Evolutionary conservation across 2,329 filamentous ascomycete species (phyloP).

Genomic region (Diplodia intermedia): DNA sequence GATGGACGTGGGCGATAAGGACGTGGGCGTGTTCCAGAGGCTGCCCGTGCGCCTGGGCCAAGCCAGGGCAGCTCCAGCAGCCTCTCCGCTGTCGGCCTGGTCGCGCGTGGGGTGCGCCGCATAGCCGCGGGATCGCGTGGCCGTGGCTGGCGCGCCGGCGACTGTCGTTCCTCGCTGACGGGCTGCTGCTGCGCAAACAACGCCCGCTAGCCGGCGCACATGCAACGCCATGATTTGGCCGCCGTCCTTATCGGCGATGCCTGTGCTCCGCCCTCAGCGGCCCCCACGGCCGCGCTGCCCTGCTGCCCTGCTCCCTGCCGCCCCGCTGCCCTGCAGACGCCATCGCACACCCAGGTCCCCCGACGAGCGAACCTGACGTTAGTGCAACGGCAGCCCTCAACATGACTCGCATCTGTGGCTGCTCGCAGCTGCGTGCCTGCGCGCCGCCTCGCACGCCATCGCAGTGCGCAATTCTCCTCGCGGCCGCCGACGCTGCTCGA

Average conservation of each 20-base stretch:
- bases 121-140: slow-evolving; percentile 23
- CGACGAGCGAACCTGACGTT: slow-evolving; percentile 26
- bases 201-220: not conserved
- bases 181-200: too few species aligned
- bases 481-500: slow-evolving; percentile 1
- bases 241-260: not conserved
- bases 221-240: too few species aligned
- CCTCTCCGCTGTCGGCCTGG: slow-evolving; percentile 19
- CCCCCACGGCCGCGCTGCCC: slow-evolving; percentile 20
- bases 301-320: not conserved
- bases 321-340: slow-evolving; percentile 21
- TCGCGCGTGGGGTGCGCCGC: slow-evolving; percentile 25
- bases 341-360: not conserved
- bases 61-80: slow-evolving; percentile 9
- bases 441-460: slow-evolving; percentile 11
- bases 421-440: not conserved
- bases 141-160: slow-evolving; percentile 15
- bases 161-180: not conserved
- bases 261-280: slow-evolving; percentile 3
- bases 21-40: slow-evolving; percentile 25
- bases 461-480: slow-evolving; percentile 2
- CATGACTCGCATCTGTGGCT: slow-evolving; percentile 21
- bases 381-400: slow-evolving; percentile 12
- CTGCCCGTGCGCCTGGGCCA: slow-evolving; percentile 14
- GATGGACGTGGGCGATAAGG: slow-evolving; percentile 30